Evolutionary conservation across 139 green algal species (phyloP).

Genomic region (Ostreobium quekettii): DNA sequence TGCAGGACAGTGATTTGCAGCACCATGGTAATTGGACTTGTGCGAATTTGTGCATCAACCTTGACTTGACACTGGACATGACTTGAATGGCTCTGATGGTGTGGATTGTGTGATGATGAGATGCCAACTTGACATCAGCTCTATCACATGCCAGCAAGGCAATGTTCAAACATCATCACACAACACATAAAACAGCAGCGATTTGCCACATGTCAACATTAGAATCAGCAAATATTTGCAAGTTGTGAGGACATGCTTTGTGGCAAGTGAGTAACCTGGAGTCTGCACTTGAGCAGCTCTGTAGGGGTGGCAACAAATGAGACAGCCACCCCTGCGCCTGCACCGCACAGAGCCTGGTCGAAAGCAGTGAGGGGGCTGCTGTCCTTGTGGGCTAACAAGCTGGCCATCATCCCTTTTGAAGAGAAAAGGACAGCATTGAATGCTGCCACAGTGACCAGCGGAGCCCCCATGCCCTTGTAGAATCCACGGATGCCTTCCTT

Average conservation of each 20-base stretch:
- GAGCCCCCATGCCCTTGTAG: conserved; percentile 61
- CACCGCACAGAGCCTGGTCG: conserved; percentile 46
- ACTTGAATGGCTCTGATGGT: too few relatives aligned
- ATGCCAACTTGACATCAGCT: neutral
- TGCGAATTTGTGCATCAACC: too few relatives aligned
- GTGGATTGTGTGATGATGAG: too few relatives aligned
- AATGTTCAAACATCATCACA: neutral
- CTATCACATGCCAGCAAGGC: neutral
- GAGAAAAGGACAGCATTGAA: conserved; percentile 75
- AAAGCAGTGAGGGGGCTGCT: conserved; percentile 37
- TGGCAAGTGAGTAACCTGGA: conserved; percentile 56
- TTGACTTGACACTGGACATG: too few relatives aligned
- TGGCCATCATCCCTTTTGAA: conserved; percentile 49
- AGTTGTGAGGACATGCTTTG: too few relatives aligned
- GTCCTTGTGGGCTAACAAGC: conserved; percentile 45
- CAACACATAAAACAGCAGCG: too few relatives aligned
- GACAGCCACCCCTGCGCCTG: conserved; percentile 49
- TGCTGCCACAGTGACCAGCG: conserved; percentile 65
- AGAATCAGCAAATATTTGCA: too few relatives aligned
- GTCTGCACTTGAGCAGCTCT: conserved; percentile 75
- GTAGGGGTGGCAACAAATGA: conserved; percentile 66
- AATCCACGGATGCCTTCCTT: conserved; percentile 47
- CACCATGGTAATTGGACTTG: too few relatives aligned
- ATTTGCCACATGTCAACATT: too few relatives aligned
- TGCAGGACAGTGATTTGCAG: too few relatives aligned